Conservation (phyloP, 2,329 filamentous ascomycete genomes). For the Aspergillus hortae region DNA sequence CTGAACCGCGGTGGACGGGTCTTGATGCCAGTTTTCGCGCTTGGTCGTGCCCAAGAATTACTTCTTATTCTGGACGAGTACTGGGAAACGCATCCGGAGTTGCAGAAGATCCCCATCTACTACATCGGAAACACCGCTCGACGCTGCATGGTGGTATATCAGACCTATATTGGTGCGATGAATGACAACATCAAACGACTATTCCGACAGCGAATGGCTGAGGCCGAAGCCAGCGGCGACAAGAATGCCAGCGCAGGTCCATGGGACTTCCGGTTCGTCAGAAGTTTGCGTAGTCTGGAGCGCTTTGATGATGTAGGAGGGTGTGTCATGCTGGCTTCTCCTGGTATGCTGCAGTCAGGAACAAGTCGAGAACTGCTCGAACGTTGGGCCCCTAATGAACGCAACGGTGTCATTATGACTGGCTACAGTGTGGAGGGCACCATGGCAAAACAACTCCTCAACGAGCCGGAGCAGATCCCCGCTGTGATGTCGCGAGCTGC, state of each 20-base stretch:
- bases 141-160: slow-evolving; percentile 98
- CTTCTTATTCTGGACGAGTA: slow-evolving; percentile 95
- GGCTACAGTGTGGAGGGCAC: slow-evolving; percentile 98
- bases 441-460: slow-evolving; percentile 94
- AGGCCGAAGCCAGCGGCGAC: slow-evolving; percentile 77
- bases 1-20: slow-evolving; percentile 89
- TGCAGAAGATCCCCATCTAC: slow-evolving; percentile 90
- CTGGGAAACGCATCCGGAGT: slow-evolving; percentile 85
- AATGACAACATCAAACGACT: slow-evolving; percentile 97
- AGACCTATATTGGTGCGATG: slow-evolving; percentile 97
- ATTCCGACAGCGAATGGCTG: slow-evolving; percentile 89
- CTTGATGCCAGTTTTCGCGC: slow-evolving; percentile 90
- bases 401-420: slow-evolving; percentile 97
- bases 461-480: slow-evolving; percentile 90
- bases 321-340: slow-evolving; percentile 95
- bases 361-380: slow-evolving; percentile 90
- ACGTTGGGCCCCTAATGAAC: slow-evolving; percentile 91
- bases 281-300: slow-evolving; percentile 87
- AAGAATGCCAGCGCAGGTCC: slow-evolving; percentile 68
- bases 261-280: slow-evolving; percentile 95
- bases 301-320: slow-evolving; percentile 93
- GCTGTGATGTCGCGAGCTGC: slow-evolving; percentile 78
- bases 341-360: slow-evolving; percentile 97
- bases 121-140: slow-evolving; percentile 93
- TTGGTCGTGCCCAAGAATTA: slow-evolving; percentile 90